phyloP scores from a whole-genome alignment of 2,329 filamentous ascomycete genomes.

The Dendrostoma leiphaemia region DNA sequence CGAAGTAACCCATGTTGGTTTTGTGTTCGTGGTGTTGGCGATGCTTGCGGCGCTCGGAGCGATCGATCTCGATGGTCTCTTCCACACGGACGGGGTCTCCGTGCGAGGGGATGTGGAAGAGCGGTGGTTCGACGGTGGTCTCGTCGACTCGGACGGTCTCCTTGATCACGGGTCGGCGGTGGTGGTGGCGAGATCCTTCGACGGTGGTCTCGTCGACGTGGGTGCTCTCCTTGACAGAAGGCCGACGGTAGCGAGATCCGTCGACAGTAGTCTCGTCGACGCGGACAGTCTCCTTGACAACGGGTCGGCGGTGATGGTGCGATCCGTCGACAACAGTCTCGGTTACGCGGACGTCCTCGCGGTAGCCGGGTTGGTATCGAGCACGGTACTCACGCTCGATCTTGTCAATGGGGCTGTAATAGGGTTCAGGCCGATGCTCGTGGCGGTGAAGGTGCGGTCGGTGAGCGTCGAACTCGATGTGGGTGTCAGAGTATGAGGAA shows the following conservation, averaged over 20 bases:
- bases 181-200: slow-evolving; percentile 35
- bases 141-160: slow-evolving; percentile 29
- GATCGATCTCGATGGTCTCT: slow-evolving; percentile 62
- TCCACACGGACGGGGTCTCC: slow-evolving; percentile 33
- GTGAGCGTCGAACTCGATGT: slow-evolving; percentile 61
- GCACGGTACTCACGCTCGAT: slow-evolving; percentile 67
- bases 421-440: slow-evolving; percentile 20
- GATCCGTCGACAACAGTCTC: slow-evolving; percentile 34
- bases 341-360: slow-evolving; percentile 34
- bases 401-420: slow-evolving; percentile 53
- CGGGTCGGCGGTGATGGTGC: slow-evolving; percentile 33
- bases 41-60: slow-evolving; percentile 27
- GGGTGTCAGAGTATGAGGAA: slow-evolving; percentile 57
- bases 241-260: slow-evolving; percentile 33
- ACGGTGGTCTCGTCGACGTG: slow-evolving; percentile 44
- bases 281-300: slow-evolving; percentile 31
- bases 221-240: slow-evolving; percentile 57
- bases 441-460: slow-evolving; percentile 31
- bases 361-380: slow-evolving; percentile 53
- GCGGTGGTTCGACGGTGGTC: slow-evolving; percentile 37
- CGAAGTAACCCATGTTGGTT: slow-evolving; percentile 65
- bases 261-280: slow-evolving; percentile 35
- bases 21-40: slow-evolving; percentile 36
- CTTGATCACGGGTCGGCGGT: slow-evolving; percentile 34
- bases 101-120: slow-evolving; percentile 41